Percentiles rank a stretch among this genome's conserved stretches.
Conservation (phyloP, 208 protist species). For the Angomonas desouzai region DNA sequence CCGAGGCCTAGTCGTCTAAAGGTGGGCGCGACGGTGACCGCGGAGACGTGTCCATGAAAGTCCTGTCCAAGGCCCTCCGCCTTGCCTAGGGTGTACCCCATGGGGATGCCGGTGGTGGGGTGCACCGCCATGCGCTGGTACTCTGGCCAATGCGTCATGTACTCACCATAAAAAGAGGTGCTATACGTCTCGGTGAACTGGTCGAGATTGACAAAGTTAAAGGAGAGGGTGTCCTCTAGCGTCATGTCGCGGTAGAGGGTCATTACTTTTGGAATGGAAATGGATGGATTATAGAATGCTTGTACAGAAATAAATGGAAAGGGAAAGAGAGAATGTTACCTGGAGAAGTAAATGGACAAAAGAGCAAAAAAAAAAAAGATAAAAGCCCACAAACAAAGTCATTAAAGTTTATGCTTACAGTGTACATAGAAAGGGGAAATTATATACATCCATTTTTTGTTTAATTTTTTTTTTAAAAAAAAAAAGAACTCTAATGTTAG, state of each 20-base stretch:
- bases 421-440: not conserved
- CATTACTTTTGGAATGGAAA: conserved; percentile 81
- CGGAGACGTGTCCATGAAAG: conserved; percentile 99
- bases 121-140: conserved; percentile 92
- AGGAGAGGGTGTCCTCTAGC: conserved; percentile 91
- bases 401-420: not conserved
- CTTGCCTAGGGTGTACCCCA: conserved; percentile 98
- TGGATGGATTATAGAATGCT: too few relatives aligned
- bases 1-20: conserved; percentile 96
- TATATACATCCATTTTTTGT: conserved; percentile 4
- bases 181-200: conserved; percentile 97
- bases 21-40: conserved; percentile 97
- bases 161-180: conserved; percentile 97
- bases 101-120: conserved; percentile 82
- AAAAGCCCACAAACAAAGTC: not conserved
- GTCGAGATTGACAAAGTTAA: conserved; percentile 98
- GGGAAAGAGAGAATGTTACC: too few relatives aligned
- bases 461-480: conserved; percentile 5
- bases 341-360: too few relatives aligned
- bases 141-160: conserved; percentile 96
- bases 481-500: conserved; percentile 25
- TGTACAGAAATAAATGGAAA: too few relatives aligned
- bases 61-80: conserved; percentile 93
- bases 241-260: conserved; percentile 90
- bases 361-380: conserved; percentile 2